Percentiles rank a stretch among this genome's conserved stretches.
phyloP scores from a whole-genome alignment of 116 monocot species.

The Dioscorea cayenensis region DNA sequence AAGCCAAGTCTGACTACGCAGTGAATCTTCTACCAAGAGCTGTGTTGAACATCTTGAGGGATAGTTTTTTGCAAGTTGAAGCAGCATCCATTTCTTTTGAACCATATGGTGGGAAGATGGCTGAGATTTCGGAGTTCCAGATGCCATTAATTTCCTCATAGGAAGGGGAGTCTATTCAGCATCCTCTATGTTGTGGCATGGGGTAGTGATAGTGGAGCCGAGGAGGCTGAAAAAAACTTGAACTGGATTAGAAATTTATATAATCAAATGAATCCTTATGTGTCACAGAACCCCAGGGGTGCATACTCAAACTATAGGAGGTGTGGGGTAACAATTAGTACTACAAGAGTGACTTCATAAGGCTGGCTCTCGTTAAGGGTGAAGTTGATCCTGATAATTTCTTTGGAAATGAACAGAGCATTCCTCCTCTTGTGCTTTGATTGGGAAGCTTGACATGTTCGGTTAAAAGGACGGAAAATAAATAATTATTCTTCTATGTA shows the following conservation, averaged over 20 bases:
- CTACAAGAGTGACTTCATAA: constrained; percentile 26
- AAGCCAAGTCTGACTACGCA: constrained; percentile 48
- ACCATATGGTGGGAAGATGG: constrained; percentile 27
- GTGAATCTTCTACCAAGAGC: constrained; percentile 12
- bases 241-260: constrained; percentile 26
- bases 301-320: constrained; percentile 31
- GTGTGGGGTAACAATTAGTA: constrained; percentile 23
- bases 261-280: constrained; percentile 20
- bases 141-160: constrained; percentile 19
- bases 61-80: background rate
- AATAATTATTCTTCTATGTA: too few species aligned
- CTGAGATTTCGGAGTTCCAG: constrained; percentile 4
- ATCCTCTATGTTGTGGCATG: constrained; percentile 19
- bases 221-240: background rate
- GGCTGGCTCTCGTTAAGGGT: constrained; percentile 26
- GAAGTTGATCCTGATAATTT: constrained; percentile 29
- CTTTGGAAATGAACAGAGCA: constrained; percentile 41
- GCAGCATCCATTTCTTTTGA: constrained; percentile 14
- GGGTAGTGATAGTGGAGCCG: background rate
- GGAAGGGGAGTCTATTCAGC: constrained; percentile 15
- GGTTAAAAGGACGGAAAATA: too few species aligned
- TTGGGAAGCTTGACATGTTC: too few species aligned
- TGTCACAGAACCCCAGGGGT: constrained; percentile 24
- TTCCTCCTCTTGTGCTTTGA: background rate
- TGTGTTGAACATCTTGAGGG: constrained; percentile 17